phyloP scores from a whole-genome alignment of 352 stramenopile genomes.

The Pythium rhizo-oryzae region DNA sequence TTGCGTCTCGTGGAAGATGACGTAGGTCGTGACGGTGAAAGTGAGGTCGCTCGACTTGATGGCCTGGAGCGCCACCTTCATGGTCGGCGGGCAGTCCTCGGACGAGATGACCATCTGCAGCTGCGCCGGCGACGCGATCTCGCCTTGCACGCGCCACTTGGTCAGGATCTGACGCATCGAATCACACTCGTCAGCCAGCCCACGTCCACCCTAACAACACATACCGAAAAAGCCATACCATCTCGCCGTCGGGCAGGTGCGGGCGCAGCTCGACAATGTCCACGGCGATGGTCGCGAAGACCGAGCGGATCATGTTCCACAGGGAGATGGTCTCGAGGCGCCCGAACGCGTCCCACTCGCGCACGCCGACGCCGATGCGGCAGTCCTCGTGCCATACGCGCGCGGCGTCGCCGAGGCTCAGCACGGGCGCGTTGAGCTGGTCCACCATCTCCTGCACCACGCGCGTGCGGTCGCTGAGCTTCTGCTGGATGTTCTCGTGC shows the following conservation, averaged over 20 bases:
- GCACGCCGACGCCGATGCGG: conserved; percentile 70
- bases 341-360: conserved; percentile 80
- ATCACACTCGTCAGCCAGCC: not conserved
- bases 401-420: conserved; percentile 67
- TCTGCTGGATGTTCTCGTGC: conserved; percentile 48
- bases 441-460: conserved; percentile 85
- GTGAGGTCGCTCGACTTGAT: conserved; percentile 85
- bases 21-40: conserved; percentile 85
- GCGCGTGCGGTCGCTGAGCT: conserved; percentile 69
- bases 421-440: conserved; percentile 65
- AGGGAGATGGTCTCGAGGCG: conserved; percentile 73
- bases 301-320: conserved; percentile 82
- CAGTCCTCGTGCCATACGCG: conserved; percentile 80
- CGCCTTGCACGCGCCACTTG: conserved; percentile 82
- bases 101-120: conserved; percentile 65
- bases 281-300: conserved; percentile 76
- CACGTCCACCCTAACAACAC: not conserved
- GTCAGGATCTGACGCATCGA: conserved; percentile 52
- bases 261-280: conserved; percentile 82
- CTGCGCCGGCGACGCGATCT: conserved; percentile 67
- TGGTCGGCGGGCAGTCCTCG: conserved; percentile 68
- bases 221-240: conserved; percentile 32
- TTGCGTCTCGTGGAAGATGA: conserved; percentile 72
- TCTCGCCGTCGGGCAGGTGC: conserved; percentile 74
- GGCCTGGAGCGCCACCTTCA: conserved; percentile 64